Base-by-base conservation (phyloP, 1,139 yeast genomes). In the Zygoascus sp. region DNA sequence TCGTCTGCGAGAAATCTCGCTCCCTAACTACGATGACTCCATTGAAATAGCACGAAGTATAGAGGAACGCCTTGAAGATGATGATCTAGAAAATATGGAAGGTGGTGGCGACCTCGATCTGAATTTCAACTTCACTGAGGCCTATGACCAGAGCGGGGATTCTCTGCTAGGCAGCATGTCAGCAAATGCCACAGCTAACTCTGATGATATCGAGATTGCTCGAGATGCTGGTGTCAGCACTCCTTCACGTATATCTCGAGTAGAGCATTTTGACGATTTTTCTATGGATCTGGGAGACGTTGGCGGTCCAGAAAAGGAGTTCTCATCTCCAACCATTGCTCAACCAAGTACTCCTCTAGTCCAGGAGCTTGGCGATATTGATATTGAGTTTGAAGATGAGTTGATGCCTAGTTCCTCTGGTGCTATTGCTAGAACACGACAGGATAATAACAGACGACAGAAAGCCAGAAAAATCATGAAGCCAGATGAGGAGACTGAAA, bases 1-100 rank as follows among this genome's bases (percentile, higher is more conserved):
- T 1, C 16, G 36, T 2, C 20, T 40, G 3, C 22, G 21, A 13
- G 48, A 42, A 39, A 49, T 22, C 52, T 57, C 46, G 20, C 63
- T 30, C 52, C 47, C 60, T n/a, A 58, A 52, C 25, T 45, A 54
- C 23, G 65, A 63, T 40, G 57, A 61, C 22, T 56, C 64, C 8
- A 58, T 63, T 36, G 94, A 84, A 56, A 64, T 75, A 36, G 82
- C 83, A 13, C 71, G 90, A 61, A 53, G 51, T 32, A 51, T 48
- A 30, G 51, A 50, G 8, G 52, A 46, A 7, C 51, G 46, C 15
- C 48, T 49, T 8, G 58, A 54, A 11, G 54, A 52, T 16, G 51
- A 45, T 10, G 57, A 54, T 11, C 48, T 53, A 9, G 46, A 44
- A 21, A 44, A 44, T 21, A 40, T 47, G 5, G 53, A 47, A 11